Base-by-base conservation (phyloP, 768 basidiomycete species). In the Lenzites betulinus region DNA sequence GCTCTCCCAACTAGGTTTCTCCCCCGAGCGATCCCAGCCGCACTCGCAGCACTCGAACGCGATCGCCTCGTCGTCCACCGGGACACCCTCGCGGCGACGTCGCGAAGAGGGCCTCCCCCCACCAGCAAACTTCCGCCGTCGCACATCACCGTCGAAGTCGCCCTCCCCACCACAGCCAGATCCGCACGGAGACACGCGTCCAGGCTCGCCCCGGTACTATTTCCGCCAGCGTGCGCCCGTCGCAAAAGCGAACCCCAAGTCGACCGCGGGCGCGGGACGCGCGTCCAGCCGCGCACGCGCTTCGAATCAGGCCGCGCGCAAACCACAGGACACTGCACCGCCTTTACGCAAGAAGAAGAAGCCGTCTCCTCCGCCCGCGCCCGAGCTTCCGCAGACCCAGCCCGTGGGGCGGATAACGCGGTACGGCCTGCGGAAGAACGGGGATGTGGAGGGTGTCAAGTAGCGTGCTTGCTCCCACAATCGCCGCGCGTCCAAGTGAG, bases 1-100 rank as follows among this genome's bases (percentile, higher is more conserved):
- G 13, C 78, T 73, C 67, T 76, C 77, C 12, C 76, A 71, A 42
- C 70, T 77, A 50, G 73, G 74, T 22, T 72, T 77, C 66, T 71
- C 71, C 26, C 54, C 70, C 12, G 64, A 55, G 52, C 60, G 48
- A 16, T 60, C 63, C 62, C 51, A 64, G 54, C 51, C 46, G 23
- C 18, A 51, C 1, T 20, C 43, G 18, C 38, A 49, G 43, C 41
- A 46, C 47, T 13, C 47, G 48, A 13, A n/a, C 43, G 48, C 42
- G 41, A 22, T 42, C 44, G 26, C 35, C 9, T 39, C 26, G 7
- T 43, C 56, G 39, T 57, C 58, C 9, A 41, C 46, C 15, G 60
- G 49, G 2, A 36, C 63, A 26, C 50, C 63, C 23, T 56, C 58
- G 25, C 63, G 60, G 1, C 57, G 26, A 18, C 49, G 43, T 44